These are phyloP conservation scores for thale cress (Arabidopsis thaliana) DNA, from an alignment of 345 rosid species.

Conservation along the genomic window DNA sequence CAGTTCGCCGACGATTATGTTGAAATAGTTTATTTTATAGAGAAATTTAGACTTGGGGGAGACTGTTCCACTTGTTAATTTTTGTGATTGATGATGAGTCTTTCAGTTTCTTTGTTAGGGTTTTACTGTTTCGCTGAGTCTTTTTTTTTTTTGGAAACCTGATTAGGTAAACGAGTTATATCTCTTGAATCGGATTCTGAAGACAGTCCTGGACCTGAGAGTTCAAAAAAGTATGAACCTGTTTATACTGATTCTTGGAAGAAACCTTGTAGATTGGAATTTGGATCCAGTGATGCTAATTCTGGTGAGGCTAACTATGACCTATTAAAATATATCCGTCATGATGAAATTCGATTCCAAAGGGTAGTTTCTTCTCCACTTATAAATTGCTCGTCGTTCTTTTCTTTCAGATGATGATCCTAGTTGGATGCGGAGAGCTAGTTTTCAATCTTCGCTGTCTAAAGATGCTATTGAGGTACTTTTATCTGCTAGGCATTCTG, in stretches of 20 bases:
- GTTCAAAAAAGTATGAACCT: slow-evolving; percentile 36
- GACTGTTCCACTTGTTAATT: neutral
- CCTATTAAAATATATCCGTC: too few species aligned
- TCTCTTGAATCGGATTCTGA: slow-evolving; percentile 82
- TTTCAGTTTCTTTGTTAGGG: slow-evolving; percentile 22
- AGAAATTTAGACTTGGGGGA: neutral
- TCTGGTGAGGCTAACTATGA: slow-evolving; percentile 20
- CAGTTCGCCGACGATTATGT: too few species aligned
- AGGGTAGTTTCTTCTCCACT: neutral
- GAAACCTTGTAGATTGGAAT: slow-evolving; percentile 25
- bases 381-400: neutral
- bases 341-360: neutral
- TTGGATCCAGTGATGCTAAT: slow-evolving; percentile 39
- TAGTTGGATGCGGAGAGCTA: slow-evolving; percentile 38
- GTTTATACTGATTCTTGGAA: slow-evolving; percentile 35
- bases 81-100: neutral
- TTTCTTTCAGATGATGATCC: slow-evolving; percentile 31
- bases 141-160: neutral
- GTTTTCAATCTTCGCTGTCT: slow-evolving; percentile 37
- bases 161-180: slow-evolving; percentile 57
- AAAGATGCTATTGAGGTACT: slow-evolving; percentile 47
- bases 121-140: slow-evolving; percentile 7
- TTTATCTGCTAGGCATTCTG: slow-evolving; percentile 2
- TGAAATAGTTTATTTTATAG: too few species aligned
- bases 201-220: slow-evolving; percentile 38